These are phyloP conservation scores for Medicago lupulina DNA, from an alignment of 306 rosid species.

Conservation along the genomic window DNA sequence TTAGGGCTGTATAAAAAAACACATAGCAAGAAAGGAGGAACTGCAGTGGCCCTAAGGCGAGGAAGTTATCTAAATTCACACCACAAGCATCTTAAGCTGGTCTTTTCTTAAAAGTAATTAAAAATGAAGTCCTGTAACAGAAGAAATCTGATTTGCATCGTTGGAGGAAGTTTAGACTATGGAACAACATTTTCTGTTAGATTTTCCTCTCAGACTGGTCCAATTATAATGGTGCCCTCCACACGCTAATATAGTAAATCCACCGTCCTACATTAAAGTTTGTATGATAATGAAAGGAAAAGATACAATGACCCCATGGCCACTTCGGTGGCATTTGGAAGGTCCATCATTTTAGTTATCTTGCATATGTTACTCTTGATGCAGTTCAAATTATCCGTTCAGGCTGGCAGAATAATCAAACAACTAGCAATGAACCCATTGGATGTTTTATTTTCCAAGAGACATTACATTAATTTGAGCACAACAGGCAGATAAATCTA, in stretches of 20 bases:
- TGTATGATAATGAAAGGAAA: constrained; percentile 21
- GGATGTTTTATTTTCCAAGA: constrained; percentile 9
- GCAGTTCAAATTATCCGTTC: not conserved
- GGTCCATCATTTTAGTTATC: not conserved
- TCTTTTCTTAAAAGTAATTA: not conserved
- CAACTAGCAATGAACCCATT: no score
- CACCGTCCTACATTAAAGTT: constrained; percentile 9
- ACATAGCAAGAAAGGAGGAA: constrained; percentile 17
- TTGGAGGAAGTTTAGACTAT: constrained; percentile 38
- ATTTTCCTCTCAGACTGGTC: not conserved
- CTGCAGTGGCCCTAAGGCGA: constrained; percentile 5
- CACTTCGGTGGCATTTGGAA: constrained; percentile 19
- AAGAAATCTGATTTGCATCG: constrained; percentile 36
- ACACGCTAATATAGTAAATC: constrained; percentile 16
- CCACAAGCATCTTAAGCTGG: constrained; percentile 21
- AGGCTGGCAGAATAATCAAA: no score
- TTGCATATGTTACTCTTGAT: constrained; percentile 25
- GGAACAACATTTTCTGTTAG: constrained; percentile 12
- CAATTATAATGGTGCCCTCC: constrained; percentile 12
- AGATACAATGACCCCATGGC: constrained; percentile 25
- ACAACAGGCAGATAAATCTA: constrained; percentile 14
- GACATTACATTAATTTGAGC: constrained; percentile 17
- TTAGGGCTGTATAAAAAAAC: constrained; percentile 16
- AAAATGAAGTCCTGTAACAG: constrained; percentile 14
- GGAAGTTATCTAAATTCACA: constrained; percentile 13